phyloP scores from a whole-genome alignment of 371 early-diverging fungal genomes.

The Mucor circinelloides region DNA sequence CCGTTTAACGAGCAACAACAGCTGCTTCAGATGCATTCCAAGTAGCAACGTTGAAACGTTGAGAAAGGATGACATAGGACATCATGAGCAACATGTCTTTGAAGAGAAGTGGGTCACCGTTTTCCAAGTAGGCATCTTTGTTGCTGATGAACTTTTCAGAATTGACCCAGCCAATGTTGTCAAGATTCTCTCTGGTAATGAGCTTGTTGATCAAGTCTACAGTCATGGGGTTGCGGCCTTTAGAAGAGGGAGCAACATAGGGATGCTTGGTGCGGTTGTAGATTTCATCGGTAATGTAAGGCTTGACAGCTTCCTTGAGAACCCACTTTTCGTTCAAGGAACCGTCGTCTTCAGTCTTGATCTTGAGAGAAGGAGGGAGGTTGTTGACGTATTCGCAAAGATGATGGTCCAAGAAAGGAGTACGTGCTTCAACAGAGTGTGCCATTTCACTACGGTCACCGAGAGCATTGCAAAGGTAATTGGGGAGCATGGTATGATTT shows the following conservation, averaged over 20 bases:
- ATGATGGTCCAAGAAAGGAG: conserved; percentile 27
- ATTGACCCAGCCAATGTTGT: conserved; percentile 18
- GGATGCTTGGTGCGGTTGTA: conserved; percentile 30
- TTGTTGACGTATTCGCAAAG: conserved; percentile 28
- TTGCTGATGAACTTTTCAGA: neutral
- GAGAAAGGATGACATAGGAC: conserved; percentile 18
- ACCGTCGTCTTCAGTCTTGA: conserved; percentile 16
- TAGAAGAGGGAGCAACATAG: conserved; percentile 19
- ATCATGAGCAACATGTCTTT: conserved; percentile 18
- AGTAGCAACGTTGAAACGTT: conserved; percentile 21
- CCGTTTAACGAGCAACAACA: neutral
- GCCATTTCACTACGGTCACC: conserved; percentile 34
- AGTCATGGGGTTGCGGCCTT: neutral
- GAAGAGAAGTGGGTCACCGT: neutral
- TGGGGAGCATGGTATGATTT: conserved; percentile 23
- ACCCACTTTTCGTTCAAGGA: conserved; percentile 28
- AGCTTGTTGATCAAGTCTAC: conserved; percentile 9
- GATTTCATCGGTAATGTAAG: conserved; percentile 26
- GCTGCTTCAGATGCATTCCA: neutral
- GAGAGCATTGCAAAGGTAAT: conserved; percentile 22
- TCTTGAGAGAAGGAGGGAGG: conserved; percentile 28
- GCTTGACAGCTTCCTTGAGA: conserved; percentile 27
- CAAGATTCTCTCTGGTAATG: conserved; percentile 17
- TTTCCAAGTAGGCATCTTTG: conserved; percentile 5
- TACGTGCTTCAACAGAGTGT: conserved; percentile 29